Evolutionary conservation across 139 green algal species (phyloP), one percentile per base, ranked within the genome.

Genomic region (Zygnema circumcarinatum): DNA sequence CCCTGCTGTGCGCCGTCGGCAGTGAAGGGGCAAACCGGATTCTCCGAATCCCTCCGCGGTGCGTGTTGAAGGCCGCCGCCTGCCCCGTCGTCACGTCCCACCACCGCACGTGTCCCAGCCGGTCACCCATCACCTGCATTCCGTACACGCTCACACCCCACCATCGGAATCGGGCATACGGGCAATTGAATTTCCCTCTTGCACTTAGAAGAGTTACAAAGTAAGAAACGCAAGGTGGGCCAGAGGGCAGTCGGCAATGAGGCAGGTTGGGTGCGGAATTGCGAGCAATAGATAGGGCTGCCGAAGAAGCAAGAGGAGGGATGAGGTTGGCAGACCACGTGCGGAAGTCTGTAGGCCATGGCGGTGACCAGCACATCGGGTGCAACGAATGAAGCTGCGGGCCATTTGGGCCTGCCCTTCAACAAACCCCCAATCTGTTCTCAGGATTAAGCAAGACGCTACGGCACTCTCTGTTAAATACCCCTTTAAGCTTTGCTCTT

Each of bases 321-420:
- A n/a, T 47, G 25, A 56, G 35, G 35, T n/a, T 21, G 11, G 38
- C 79, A 25, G 20, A 86, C 85, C 76, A 90, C 85, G 1, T 72
- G 38, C 38, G 85, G 85, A 35, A 53, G 67, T 33, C 80, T 79
- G 79, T 89, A 90, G 25, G 85, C 85, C 85, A 90, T 90, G 62
- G 85, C 78, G 7, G 85, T 90, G 20, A 90, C 85, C 0, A 88
- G 85, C 31, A 88, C 85, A 40, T 89, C 84, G 25, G 31, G 32
- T 35, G 85, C 67, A 25, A 88, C 79, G 32, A 90, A 90, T 38
- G 79, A 88, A 36, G 85, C 42, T n/a, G 85, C 39, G n/a, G 85
- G 85, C 85, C 85, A 90, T 73, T 90, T 90, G 76, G 85, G 85
- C 67, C 81, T 87, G 67, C n/a, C 76, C 56, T 31, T 72, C 25